phyloP scores from a whole-genome alignment of 768 basidiomycete genomes.

The Boletus rex-veris region DNA sequence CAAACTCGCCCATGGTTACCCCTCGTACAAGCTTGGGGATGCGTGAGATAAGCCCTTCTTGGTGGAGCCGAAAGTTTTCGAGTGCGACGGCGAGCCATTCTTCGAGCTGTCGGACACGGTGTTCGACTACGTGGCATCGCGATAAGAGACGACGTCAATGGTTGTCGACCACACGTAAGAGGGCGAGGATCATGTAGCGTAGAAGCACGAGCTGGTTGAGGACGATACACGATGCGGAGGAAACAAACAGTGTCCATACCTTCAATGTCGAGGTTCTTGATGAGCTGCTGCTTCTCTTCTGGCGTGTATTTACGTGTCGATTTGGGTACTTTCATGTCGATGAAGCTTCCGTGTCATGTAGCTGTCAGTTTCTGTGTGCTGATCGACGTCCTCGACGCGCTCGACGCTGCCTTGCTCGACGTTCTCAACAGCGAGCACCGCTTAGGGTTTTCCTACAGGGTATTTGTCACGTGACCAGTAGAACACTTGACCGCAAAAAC shows the following conservation, averaged over 20 bases:
- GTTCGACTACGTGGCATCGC: slow-evolving; percentile 49
- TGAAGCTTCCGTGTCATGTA: neutral
- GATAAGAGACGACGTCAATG: neutral
- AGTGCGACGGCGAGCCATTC: slow-evolving; percentile 72
- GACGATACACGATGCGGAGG: neutral
- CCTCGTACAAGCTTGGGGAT: slow-evolving; percentile 72
- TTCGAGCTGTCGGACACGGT: slow-evolving; percentile 70
- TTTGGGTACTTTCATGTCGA: slow-evolving; percentile 20
- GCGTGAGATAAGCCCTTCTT: slow-evolving; percentile 68
- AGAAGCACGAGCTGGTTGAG: neutral
- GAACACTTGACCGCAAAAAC: too few species aligned
- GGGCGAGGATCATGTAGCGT: too few species aligned
- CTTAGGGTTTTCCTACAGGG: neutral
- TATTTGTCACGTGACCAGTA: slow-evolving; percentile 6
- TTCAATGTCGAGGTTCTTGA: slow-evolving; percentile 79
- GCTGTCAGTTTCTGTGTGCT: neutral
- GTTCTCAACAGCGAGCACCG: neutral
- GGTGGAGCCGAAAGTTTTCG: slow-evolving; percentile 70
- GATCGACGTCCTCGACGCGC: neutral
- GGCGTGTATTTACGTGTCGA: slow-evolving; percentile 42
- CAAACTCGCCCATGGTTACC: slow-evolving; percentile 76
- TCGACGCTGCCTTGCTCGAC: neutral
- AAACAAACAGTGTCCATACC: slow-evolving; percentile 37
- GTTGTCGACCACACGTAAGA: neutral
- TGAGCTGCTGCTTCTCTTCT: slow-evolving; percentile 73